phyloP scores from a whole-genome alignment of 1,284 basidiomycete species.

The Kalmanozyma brasiliensis region DNA sequence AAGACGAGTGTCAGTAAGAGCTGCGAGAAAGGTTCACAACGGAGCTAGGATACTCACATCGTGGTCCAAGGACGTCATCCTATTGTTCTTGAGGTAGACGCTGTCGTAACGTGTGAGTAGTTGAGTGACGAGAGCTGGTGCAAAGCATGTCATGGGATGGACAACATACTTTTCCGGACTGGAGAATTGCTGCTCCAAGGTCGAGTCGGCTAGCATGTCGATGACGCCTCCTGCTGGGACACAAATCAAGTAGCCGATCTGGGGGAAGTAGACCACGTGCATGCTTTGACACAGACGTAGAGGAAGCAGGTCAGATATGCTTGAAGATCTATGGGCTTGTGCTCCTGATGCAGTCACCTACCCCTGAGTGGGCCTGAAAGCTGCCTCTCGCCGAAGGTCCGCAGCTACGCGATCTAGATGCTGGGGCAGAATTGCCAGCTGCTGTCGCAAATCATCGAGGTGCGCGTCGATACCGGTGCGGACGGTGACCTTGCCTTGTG shows the following conservation, averaged over 20 bases:
- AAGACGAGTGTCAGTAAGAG: no score
- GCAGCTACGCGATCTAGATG: slow-evolving; percentile 23
- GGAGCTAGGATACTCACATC: no score
- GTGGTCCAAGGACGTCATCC: slow-evolving; percentile 29
- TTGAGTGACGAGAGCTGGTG: no score
- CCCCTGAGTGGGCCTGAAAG: slow-evolving; percentile 18
- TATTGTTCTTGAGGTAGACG: slow-evolving; percentile 40
- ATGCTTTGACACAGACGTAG: slow-evolving; percentile 7
- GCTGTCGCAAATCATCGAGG: slow-evolving; percentile 31
- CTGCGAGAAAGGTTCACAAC: no score
- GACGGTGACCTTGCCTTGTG: slow-evolving; percentile 19
- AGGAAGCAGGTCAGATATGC: background rate
- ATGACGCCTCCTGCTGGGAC: slow-evolving; percentile 26
- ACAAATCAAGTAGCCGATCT: slow-evolving; percentile 49
- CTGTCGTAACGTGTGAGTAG: no score
- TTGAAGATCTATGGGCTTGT: no score
- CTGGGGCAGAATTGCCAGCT: slow-evolving; percentile 9
- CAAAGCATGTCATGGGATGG: no score
- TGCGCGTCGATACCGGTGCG: slow-evolving; percentile 29
- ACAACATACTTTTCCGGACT: slow-evolving; percentile 27
- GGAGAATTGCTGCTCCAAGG: slow-evolving; percentile 30
- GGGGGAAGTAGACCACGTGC: slow-evolving; percentile 45
- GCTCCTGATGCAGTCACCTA: slow-evolving; percentile 4
- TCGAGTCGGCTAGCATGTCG: slow-evolving; percentile 18
- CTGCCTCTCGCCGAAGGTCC: slow-evolving; percentile 21